Conservation (phyloP, 1,284 basidiomycete genomes). For the Ustilago curta region DNA sequence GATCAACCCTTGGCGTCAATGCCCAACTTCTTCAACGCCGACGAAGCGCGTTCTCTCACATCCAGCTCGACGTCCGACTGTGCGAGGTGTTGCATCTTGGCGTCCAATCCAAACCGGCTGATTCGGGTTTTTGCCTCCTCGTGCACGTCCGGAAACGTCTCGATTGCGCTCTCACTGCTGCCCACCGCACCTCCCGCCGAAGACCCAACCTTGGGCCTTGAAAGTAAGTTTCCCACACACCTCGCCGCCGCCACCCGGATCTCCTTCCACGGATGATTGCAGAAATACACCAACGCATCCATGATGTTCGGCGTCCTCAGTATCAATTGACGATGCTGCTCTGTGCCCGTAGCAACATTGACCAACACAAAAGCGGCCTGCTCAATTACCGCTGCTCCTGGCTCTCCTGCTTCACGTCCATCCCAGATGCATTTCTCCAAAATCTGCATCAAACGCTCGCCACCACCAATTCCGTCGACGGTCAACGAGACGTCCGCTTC, state of each 20-base stretch:
- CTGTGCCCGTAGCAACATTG: conserved; percentile 63
- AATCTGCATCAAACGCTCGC: conserved; percentile 40
- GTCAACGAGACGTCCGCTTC: conserved; percentile 55
- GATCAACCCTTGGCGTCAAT: conserved; percentile 12
- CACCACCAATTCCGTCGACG: conserved; percentile 52
- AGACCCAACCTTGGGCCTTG: conserved; percentile 13
- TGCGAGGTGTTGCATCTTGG: conserved; percentile 32
- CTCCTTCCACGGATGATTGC: conserved; percentile 48
- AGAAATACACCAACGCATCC: conserved; percentile 57
- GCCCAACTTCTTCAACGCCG: conserved; percentile 38
- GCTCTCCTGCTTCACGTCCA: conserved; percentile 32
- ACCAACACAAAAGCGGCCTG: conserved; percentile 61
- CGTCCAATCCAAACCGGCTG: conserved; percentile 36
- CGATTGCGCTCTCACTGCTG: background rate
- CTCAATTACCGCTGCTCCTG: conserved; percentile 48
- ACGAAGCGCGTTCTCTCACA: conserved; percentile 45
- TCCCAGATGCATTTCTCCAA: conserved; percentile 60
- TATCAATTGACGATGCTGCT: conserved; percentile 40
- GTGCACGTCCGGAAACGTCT: conserved; percentile 13
- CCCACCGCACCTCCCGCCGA: background rate
- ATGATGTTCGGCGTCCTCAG: conserved; percentile 55
- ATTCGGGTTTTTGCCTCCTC: conserved; percentile 38
- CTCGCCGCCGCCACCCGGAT: conserved; percentile 42
- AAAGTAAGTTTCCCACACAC: conserved; percentile 40
- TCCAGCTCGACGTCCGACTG: conserved; percentile 43